Evolutionary conservation across 116 monocot species (phyloP).

Genomic region (Trichopus zeylanicus): DNA sequence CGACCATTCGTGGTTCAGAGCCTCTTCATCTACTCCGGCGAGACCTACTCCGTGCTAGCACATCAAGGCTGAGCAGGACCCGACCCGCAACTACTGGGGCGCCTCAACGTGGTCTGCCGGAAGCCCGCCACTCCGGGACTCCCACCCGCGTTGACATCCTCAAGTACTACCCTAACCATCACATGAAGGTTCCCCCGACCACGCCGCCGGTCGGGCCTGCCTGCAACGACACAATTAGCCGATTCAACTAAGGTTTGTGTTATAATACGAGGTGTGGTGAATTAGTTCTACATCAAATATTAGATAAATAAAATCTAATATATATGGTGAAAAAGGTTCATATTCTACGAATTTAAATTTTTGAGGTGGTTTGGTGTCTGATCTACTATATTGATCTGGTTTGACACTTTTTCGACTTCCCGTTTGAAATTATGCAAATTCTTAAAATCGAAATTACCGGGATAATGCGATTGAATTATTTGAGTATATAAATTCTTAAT

Average conservation of each 20-base stretch:
- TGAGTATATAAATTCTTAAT: no score
- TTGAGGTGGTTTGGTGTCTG: no score
- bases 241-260: slow-evolving; percentile 56
- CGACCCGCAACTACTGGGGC: slow-evolving; percentile 57
- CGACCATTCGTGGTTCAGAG: slow-evolving; percentile 60
- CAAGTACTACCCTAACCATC: slow-evolving; percentile 55
- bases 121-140: slow-evolving; percentile 44
- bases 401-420: no score
- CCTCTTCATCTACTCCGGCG: slow-evolving; percentile 80
- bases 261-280: no score
- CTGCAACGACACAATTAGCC: slow-evolving; percentile 54
- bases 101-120: slow-evolving; percentile 58
- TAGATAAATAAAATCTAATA: no score
- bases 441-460: no score
- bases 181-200: slow-evolving; percentile 16
- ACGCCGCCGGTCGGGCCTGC: slow-evolving; percentile 29
- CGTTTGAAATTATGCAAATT: no score
- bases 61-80: slow-evolving; percentile 51
- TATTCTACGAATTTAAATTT: no score
- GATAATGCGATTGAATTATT: no score
- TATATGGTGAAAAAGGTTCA: no score
- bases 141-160: slow-evolving; percentile 53
- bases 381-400: no score
- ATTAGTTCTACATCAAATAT: no score
- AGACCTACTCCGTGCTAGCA: slow-evolving; percentile 76